Evolutionary conservation across 257 asterid species (phyloP).

Genomic region (Ilex aquifolium): DNA sequence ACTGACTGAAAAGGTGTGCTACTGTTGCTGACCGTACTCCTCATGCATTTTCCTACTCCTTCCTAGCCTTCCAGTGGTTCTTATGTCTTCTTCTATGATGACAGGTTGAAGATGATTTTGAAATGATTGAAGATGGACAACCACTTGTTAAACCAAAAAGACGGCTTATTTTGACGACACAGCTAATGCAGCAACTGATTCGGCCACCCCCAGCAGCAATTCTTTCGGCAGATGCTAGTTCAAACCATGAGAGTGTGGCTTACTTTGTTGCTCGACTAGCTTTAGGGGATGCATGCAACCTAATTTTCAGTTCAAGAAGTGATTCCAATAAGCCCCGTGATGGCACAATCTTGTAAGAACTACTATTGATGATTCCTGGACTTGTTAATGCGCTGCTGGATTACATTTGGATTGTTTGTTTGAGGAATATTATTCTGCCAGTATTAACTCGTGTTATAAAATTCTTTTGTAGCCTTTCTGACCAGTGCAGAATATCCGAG

Average conservation of each 20-base stretch:
- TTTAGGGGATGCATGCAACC: conserved; percentile 49
- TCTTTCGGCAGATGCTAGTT: conserved; percentile 44
- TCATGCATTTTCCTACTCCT: conserved; percentile 7
- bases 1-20: conserved; percentile 57
- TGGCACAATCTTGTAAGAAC: conserved; percentile 9
- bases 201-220: conserved; percentile 19
- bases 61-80: conserved; percentile 2
- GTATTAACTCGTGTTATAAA: not conserved
- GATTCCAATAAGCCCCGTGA: not conserved
- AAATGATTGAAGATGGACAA: conserved; percentile 1
- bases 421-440: not conserved
- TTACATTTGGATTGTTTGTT: not conserved
- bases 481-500: conserved; percentile 22
- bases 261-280: conserved; percentile 54
- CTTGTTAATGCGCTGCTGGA: not conserved
- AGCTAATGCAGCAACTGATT: conserved; percentile 22
- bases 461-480: conserved; percentile 27
- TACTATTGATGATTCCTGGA: conserved; percentile 3
- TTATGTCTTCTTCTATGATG: not conserved
- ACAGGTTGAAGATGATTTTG: conserved; percentile 14
- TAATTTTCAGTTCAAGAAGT: conserved; percentile 9
- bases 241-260: conserved; percentile 40
- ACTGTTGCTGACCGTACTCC: conserved; percentile 12
- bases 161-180: conserved; percentile 15
- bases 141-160: conserved; percentile 8